Percentiles rank a stretch among this genome's conserved stretches.
These are phyloP conservation scores for Coniferiporia sulphurascens DNA, from an alignment of 1,284 basidiomycete species.

Conservation along the genomic window DNA sequence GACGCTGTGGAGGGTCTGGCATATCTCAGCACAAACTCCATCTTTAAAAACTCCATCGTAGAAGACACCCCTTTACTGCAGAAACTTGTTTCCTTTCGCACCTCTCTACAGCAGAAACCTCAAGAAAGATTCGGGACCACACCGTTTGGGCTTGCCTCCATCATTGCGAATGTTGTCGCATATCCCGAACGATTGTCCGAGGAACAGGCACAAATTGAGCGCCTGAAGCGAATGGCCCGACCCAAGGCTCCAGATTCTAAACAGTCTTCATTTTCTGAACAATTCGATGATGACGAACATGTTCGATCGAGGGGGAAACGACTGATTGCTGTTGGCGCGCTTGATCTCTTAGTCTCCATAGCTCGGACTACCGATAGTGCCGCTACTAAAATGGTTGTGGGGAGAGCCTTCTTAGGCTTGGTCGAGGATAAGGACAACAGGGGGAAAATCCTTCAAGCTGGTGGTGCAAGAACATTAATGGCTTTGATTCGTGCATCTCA, in stretches of 20 bases:
- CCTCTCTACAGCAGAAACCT: slow-evolving; percentile 17
- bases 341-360: slow-evolving; percentile 58
- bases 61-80: slow-evolving; percentile 52
- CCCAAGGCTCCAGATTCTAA: slow-evolving; percentile 28
- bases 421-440: slow-evolving; percentile 75
- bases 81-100: slow-evolving; percentile 54
- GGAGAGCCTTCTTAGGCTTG: slow-evolving; percentile 63
- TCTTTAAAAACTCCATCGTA: slow-evolving; percentile 62
- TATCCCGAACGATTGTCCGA: slow-evolving; percentile 68
- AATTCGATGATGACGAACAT: slow-evolving; percentile 53
- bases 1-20: slow-evolving; percentile 81
- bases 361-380: slow-evolving; percentile 51
- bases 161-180: slow-evolving; percentile 69
- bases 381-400: slow-evolving; percentile 45
- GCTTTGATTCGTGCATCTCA: slow-evolving; percentile 48
- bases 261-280: slow-evolving; percentile 25
- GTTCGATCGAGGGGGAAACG: slow-evolving; percentile 56
- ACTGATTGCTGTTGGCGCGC: slow-evolving; percentile 55
- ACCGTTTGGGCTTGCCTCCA: slow-evolving; percentile 71
- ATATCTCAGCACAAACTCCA: slow-evolving; percentile 67
- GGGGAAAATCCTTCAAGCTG: slow-evolving; percentile 77
- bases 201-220: slow-evolving; percentile 78
- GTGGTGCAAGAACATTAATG: slow-evolving; percentile 72
- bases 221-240: slow-evolving; percentile 69
- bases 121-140: slow-evolving; percentile 43